Evolutionary conservation across 2,329 filamentous ascomycete genomes (phyloP).

Genomic region (Colletotrichum truncatum): DNA sequence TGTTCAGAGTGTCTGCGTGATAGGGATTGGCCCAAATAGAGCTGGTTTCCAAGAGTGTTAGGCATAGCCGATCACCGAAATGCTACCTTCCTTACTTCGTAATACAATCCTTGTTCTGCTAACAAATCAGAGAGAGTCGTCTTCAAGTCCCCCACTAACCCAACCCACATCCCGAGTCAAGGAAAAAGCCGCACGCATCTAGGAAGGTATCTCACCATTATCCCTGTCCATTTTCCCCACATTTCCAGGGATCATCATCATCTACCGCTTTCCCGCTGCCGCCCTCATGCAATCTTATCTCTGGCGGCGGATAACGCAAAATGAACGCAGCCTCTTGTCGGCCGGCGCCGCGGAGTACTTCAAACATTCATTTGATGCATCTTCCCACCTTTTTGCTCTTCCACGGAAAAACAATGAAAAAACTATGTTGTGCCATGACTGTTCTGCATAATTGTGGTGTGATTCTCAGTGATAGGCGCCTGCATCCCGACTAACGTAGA

Average conservation of each 20-base stretch:
- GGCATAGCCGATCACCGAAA: slow-evolving; percentile 18
- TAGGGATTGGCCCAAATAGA: slow-evolving; percentile 19
- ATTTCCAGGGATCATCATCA: not conserved
- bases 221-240: not conserved
- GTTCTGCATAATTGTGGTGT: no score
- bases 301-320: not conserved
- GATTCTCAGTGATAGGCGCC: no score
- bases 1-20: not conserved
- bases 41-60: slow-evolving; percentile 17
- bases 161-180: not conserved
- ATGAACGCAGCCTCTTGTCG: not conserved
- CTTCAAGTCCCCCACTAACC: not conserved
- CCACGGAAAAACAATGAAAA: no score
- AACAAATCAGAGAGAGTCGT: not conserved
- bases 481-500: no score
- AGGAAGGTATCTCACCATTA: not conserved
- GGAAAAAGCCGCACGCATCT: not conserved
- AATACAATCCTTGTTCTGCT: not conserved
- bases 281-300: not conserved
- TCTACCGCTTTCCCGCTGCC: not conserved
- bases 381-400: no score
- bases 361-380: no score
- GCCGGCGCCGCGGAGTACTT: no score
- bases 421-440: no score
- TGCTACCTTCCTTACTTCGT: slow-evolving; percentile 27